Evolutionary conservation across 306 rosid genomes (phyloP), one percentile per base, ranked within the genome.

Genomic region (Heteromeles arbutifolia): DNA sequence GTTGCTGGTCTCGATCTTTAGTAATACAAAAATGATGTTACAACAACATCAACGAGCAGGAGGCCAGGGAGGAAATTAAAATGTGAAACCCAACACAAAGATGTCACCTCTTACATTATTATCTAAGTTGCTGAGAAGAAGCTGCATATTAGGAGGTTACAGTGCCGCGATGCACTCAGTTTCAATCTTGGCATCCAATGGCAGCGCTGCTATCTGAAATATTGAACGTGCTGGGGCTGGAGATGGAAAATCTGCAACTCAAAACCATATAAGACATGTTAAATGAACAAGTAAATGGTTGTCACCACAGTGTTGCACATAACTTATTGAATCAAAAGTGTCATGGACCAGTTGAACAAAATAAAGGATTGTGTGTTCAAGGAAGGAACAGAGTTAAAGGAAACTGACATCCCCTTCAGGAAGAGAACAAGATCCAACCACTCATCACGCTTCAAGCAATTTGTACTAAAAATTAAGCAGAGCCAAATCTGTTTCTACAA

Each of bases 171-270:
- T 86, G 84, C 96, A 95, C 88, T 90, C 98, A 14, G 92, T 90
- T 85, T 95, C 98, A 64, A 95, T 90, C 93, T 89, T 95, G 25
- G 97, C 98, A 73, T 90, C 96, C 86, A 92, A 74, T 4, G 97
- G 98, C 84, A 94, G 86, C 15, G 88, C 92, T 3, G 98, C 98
- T 59, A 92, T 97, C 80, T 92, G 93, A 83, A 85, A 94, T 0
- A 95, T 94, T 26, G 98, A 79, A 11, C 98, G 97, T 32, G 98
- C 97, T 1, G 98, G 98, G 18, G 97, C 88, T 4, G 96, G 95
- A 3, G 92, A 82, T 52, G 93, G 82, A 61, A 95, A 95, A 76
- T 88, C 97, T 92, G 86, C 80, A 77, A 71, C 67, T 17, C 48
- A 11, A 73, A 41, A 45, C 48, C 32, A 25, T 31, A 31, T 31